Base-by-base conservation (phyloP, 306 rosid genomes). In the Inga oerstediana region DNA sequence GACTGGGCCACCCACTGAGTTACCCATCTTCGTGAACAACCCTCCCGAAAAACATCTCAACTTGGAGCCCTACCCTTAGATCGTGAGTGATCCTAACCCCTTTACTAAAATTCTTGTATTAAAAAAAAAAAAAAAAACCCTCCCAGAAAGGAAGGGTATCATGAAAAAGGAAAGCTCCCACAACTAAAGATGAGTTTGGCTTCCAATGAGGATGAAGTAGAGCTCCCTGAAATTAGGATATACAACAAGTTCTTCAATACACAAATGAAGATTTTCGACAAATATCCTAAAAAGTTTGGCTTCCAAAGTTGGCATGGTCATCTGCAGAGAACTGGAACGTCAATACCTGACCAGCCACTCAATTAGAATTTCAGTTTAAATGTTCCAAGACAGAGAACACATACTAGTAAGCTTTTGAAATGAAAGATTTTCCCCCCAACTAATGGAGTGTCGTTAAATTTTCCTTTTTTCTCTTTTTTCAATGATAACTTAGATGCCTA, bases 401-500 rank as follows among this genome's bases (percentile, higher is more conserved):
- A 22, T 8, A 22, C 10, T 2, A 45, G 39, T 0, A 41, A 71
- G 22, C 17, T 7, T 24, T 5, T n/a, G 16, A 24, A 72, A 24
- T 44, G 22, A 45, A 27, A 14, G 9, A 32, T 7, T 24, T 3
- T 11, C 12, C 3, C 37, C 17, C 17, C 44, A 72, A 32, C 58
- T 22, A 6, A 24, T 34, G 13, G 24, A 59, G 13, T 39, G 54
- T 14, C 70, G 39, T 59, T 76, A 43, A 59, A 76, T 41, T 30
- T 39, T n/a, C 62, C 62, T 17, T 3, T 54, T 17, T 16, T 15
- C 10, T 37, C 10, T 37, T 39, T 27, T 76, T 69, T 74, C 56
- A 48, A 67, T 68, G 73, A 69, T 39, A 15, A 22, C 48, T 48
- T 71, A 56, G 71, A 64, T 39, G 58, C 41, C 86, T 75, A 65